phyloP scores from a whole-genome alignment of 139 green algal genomes.

The Picochlorum sp. region DNA sequence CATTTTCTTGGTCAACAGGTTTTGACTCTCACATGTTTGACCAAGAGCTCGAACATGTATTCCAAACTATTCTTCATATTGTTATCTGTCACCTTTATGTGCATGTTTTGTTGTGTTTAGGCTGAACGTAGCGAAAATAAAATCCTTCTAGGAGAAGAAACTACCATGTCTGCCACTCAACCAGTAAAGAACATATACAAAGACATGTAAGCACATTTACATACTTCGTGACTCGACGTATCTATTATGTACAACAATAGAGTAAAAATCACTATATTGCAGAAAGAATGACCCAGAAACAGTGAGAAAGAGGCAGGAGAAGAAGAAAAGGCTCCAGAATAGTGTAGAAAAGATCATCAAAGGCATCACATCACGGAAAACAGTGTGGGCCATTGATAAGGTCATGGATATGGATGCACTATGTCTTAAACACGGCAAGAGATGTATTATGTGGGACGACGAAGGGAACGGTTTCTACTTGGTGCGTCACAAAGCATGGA shows the following conservation, averaged over 20 bases:
- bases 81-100: no score
- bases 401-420: constrained; percentile 17
- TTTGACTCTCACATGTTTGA: no score
- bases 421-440: constrained; percentile 11
- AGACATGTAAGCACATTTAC: neutral
- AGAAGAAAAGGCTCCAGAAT: constrained; percentile 5
- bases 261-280: neutral
- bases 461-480: constrained; percentile 20
- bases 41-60: no score
- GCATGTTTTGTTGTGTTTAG: no score
- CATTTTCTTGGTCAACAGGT: no score
- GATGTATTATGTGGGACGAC: constrained; percentile 37
- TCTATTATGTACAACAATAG: no score
- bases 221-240: no score
- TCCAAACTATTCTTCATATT: no score
- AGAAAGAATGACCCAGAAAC: constrained; percentile 22
- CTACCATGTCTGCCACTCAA: no score
- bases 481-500: neutral
- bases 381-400: constrained; percentile 3
- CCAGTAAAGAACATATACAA: neutral
- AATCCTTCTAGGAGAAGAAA: no score
- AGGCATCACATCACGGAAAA: neutral
- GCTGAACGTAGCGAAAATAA: no score
- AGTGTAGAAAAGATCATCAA: constrained; percentile 2
- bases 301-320: constrained; percentile 1